These are phyloP conservation scores for Mycena belliarum DNA, from an alignment of 768 basidiomycete genomes.

Conservation along the genomic window DNA sequence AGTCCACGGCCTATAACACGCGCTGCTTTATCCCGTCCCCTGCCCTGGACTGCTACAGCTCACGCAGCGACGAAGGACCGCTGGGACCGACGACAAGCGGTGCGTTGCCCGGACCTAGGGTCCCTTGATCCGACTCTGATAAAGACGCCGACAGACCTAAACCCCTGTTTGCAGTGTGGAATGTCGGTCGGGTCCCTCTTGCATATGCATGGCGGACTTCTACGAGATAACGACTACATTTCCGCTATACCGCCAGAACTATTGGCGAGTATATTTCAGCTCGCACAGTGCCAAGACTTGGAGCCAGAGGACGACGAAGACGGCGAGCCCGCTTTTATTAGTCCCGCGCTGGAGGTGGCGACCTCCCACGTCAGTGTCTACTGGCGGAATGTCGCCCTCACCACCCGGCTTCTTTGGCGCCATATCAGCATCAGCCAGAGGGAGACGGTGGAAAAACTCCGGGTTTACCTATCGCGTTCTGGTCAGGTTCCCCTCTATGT, in stretches of 20 bases:
- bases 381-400: slow-evolving; percentile 17
- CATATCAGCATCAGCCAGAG: slow-evolving; percentile 6
- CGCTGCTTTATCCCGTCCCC: not conserved
- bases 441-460: slow-evolving; percentile 8
- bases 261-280: slow-evolving; percentile 1
- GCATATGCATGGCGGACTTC: not conserved
- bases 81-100: not conserved
- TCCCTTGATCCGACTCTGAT: not conserved
- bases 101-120: not conserved
- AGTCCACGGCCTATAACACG: not conserved
- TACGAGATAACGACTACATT: not conserved
- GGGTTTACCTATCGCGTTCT: slow-evolving; percentile 15
- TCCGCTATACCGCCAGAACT: slow-evolving; percentile 15
- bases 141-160: not conserved
- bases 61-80: too few species aligned
- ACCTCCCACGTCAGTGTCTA: slow-evolving; percentile 16
- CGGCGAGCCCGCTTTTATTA: not conserved
- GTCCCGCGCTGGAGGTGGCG: slow-evolving; percentile 10
- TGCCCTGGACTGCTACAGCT: not conserved
- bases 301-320: not conserved
- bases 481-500: slow-evolving; percentile 7
- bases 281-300: not conserved
- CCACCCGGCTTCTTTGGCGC: slow-evolving; percentile 13
- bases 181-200: not conserved
- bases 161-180: not conserved